A percentile compares a stretch with the other conserved stretches of the same genome.
phyloP scores from a whole-genome alignment of 225 moss, liverwort and hornwort genomes.

The Antitrichia curtipendula region DNA sequence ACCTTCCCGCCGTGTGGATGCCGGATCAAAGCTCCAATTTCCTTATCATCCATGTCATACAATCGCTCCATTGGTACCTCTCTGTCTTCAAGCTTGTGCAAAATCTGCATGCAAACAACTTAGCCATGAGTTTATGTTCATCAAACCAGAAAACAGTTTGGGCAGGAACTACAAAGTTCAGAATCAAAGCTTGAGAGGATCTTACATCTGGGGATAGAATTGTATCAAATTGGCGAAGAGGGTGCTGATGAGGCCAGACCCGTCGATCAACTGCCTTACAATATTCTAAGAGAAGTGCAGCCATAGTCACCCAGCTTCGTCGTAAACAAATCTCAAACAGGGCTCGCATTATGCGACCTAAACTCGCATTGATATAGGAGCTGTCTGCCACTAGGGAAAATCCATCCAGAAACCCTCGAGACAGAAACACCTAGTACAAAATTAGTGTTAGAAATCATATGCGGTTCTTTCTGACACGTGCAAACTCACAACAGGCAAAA shows the following conservation, averaged over 20 bases:
- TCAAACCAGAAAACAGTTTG: background rate
- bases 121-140: background rate
- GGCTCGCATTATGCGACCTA: constrained; percentile 97
- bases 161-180: background rate
- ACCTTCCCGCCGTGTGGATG: constrained; percentile 96
- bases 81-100: constrained; percentile 82
- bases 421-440: constrained; percentile 65
- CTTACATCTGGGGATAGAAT: constrained; percentile 84
- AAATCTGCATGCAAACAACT: constrained; percentile 33
- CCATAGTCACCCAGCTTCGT: constrained; percentile 97
- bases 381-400: constrained; percentile 97
- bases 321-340: constrained; percentile 92
- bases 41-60: constrained; percentile 93
- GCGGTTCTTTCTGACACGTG: background rate
- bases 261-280: constrained; percentile 98
- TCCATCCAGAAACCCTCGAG: constrained; percentile 85
- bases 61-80: constrained; percentile 69
- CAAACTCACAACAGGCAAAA: background rate
- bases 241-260: constrained; percentile 97
- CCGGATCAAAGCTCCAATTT: constrained; percentile 79
- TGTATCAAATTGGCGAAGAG: constrained; percentile 84
- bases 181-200: background rate
- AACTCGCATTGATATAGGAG: constrained; percentile 95
- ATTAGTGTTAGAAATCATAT: background rate
- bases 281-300: constrained; percentile 82